phyloP scores from a whole-genome alignment of 2,329 filamentous ascomycete genomes.

The Cladosporium cucumerinum region DNA sequence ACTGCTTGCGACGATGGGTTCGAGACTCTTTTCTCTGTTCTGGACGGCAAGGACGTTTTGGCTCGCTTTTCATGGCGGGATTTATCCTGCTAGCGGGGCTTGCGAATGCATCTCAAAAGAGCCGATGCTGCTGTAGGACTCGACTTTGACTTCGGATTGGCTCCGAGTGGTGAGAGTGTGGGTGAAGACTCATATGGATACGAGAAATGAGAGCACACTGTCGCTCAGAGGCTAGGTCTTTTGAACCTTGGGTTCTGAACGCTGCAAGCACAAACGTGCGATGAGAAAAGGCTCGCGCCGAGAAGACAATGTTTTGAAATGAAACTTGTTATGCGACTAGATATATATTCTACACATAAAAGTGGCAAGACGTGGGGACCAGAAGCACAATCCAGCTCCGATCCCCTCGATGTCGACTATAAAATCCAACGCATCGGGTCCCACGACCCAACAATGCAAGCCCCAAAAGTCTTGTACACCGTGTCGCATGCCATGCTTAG shows the following conservation, averaged over 20 bases:
- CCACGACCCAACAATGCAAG: not conserved
- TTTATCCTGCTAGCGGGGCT: too few species aligned
- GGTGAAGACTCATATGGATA: too few species aligned
- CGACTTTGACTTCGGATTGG: not conserved
- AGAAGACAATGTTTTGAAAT: too few species aligned
- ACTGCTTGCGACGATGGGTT: not conserved
- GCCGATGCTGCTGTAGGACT: not conserved
- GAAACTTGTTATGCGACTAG: conserved; percentile 11
- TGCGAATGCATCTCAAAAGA: too few species aligned
- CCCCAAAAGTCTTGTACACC: not conserved
- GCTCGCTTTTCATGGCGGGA: not conserved
- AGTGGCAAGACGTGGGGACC: not conserved
- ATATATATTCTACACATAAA: conserved; percentile 4
- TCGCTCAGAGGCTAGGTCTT: too few species aligned
- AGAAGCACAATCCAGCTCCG: too few species aligned
- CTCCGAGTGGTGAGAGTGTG: not conserved
- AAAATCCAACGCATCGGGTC: too few species aligned
- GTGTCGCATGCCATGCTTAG: conserved; percentile 1
- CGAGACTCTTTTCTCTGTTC: not conserved
- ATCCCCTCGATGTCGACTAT: too few species aligned
- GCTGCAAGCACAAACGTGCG: not conserved
- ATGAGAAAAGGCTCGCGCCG: not conserved
- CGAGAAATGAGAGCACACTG: too few species aligned
- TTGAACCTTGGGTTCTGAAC: too few species aligned
- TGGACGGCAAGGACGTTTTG: not conserved